Evolutionary conservation across 257 asterid genomes (phyloP), one percentile per base, ranked within the genome.

Genomic region (Nicotiana otophora): DNA sequence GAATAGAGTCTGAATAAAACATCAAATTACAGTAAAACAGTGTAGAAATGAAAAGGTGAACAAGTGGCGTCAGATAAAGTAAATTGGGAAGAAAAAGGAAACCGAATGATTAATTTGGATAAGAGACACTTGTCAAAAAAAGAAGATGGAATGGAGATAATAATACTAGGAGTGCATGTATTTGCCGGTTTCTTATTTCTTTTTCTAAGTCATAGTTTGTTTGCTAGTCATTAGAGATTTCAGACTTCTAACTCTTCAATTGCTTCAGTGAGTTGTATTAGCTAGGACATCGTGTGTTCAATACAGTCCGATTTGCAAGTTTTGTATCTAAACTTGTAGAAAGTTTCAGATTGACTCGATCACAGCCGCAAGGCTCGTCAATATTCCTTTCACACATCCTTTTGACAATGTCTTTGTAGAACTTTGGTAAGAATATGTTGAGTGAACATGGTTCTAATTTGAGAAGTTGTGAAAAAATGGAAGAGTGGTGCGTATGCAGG

Each of bases 121-220:
- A 30, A 39, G 57, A 69, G 77, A 69, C 36, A 61, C 69, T 63
- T 63, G 12, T 10, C 39, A 39, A 36, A 69, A 69, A 1, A 39
- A 36, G 0, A 36, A 7, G 11, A 39, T 39, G 77, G 20, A 72
- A 10, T 1, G 58, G 57, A 69, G 30, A 39, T 69, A 10, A 69
- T n/a, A 5, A 46, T 72, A 20, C 34, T 23, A 39, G 57, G n/a
- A 39, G 33, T 17, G 23, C 78, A 46, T 46, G 39, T 14, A 46
- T 46, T 34, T 67, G 76, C 8, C 23, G 23, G 4, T 42, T 70
- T 70, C 78, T 12, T 70, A 42, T 69, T 69, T 69, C 58, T 42
- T 20, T 70, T 70, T 42, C 78, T 70, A 42, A 20, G 33, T 53
- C 58, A 70, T 70, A 51, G 78, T 70, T 42, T 70, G 78, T 70